Evolutionary conservation across 1,284 basidiomycete species (phyloP), one percentile per base, ranked within the genome.

Genomic region (Schizophyllum amplum): DNA sequence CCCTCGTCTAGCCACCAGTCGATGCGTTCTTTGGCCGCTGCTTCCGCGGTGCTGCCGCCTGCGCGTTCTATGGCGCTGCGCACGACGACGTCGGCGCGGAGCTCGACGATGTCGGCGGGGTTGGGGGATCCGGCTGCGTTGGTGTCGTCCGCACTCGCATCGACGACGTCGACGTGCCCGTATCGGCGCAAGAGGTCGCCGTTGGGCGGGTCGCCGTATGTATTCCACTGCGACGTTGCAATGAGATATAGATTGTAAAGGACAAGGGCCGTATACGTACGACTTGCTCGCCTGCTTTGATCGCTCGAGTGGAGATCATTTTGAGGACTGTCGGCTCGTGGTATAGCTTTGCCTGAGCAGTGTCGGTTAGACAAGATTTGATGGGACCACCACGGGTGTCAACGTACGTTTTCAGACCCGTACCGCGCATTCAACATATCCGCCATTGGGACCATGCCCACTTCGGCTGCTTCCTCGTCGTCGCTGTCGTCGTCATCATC

Each of bases 401-500:
- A 25, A 68, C 83, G 59, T 63, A 92, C 94, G 63, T 97, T 98
- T 70, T 94, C 90, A 26, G 80, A 81, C n/a, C 83, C 87, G 68
- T 84, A 92, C 56, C 85, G 82, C 5, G 94, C 94, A 64, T 96
- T 97, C 53, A 96, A 77, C 78, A 98, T 87, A 70, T 98, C 96
- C 1, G 96, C 97, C 78, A 99, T 87, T 0, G 96, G 96, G 1
- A 98, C 90, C 94, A 99, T 97, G 0, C 91, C 86, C 9, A 94
- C 86, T 62, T 92, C 84, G 1, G 81, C 70, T 9, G 66, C 66
- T 4, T 70, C 65, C 20, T 66, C 68, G 1, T 66, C 62, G 7
- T 64, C 67, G 6, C 64, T 67, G 13, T 67, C 64, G 2, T 68
- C 68, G 9, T 62, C 63, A 17, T 60, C 60, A 4, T 57, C 60